Evolutionary conservation across 1,139 yeast species (phyloP).

Genomic region (Pichia terricola): DNA sequence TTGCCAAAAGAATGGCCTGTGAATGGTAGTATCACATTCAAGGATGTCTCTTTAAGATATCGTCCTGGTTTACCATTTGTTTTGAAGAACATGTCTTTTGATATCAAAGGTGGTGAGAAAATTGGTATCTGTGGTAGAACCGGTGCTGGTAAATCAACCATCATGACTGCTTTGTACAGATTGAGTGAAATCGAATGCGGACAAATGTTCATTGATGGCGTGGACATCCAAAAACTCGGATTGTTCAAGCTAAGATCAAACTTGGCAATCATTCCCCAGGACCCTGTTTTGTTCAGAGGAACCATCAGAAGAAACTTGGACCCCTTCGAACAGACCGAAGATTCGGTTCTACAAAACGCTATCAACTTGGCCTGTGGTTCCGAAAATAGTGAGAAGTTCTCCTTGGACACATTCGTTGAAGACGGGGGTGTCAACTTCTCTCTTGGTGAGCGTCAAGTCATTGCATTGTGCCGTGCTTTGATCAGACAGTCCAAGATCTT

Average conservation of each 20-base stretch:
- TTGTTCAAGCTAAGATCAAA: conserved; percentile 28
- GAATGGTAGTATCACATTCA: conserved; percentile 49
- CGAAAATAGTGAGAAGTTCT: conserved; percentile 25
- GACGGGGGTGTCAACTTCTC: conserved; percentile 38
- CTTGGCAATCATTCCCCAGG: conserved; percentile 37
- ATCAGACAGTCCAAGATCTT: conserved; percentile 41
- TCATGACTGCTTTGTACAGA: conserved; percentile 34
- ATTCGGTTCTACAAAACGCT: conserved; percentile 36
- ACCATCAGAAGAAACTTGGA: conserved; percentile 33
- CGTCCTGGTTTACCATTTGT: conserved; percentile 55
- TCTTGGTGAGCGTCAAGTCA: conserved; percentile 45
- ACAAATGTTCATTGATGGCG: conserved; percentile 29
- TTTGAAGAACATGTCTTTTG: conserved; percentile 30
- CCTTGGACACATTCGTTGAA: conserved; percentile 40
- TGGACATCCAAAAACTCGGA: conserved; percentile 28
- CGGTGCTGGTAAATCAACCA: conserved; percentile 37
- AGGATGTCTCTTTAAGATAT: conserved; percentile 55
- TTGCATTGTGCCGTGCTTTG: conserved; percentile 46
- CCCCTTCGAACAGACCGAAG: conserved; percentile 31
- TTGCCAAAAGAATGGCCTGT: conserved; percentile 44
- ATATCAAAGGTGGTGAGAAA: conserved; percentile 28
- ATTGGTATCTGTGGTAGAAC: conserved; percentile 38
- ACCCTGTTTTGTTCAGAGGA: conserved; percentile 36
- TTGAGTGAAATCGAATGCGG: conserved; percentile 26
- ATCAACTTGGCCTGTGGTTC: conserved; percentile 32